Base-by-base conservation (phyloP, 2,329 filamentous ascomycete species). In the Sporothrix humicola region DNA sequence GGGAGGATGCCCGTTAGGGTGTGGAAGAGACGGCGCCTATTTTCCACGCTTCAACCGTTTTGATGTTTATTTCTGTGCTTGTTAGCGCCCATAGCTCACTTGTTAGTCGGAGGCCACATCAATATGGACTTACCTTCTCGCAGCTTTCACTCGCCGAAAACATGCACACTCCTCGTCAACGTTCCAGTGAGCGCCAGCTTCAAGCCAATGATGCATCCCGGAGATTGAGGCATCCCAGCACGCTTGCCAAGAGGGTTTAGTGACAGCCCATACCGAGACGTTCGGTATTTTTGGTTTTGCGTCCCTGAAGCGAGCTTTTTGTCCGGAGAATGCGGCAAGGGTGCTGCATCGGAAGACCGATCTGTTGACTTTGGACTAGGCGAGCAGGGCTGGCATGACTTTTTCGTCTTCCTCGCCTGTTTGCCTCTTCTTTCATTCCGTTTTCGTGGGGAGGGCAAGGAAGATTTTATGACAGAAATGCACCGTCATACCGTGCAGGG, bases 261-360 rank as follows among this genome's bases (percentile, higher is more conserved):
- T 15, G 61, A 12, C 23, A 68, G 17, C 42, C 23, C 15, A 52
- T 52, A 26, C 15, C 2, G 61, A 44, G 2, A 13, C 3, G 61
- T 12, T 26, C 10, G 8, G 26, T 13, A 37, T 37, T 17, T 56
- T 56, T 12, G 52, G 52, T 26, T 56, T 23, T 56, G 20, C 52
- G 9, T 13, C 26, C 15, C 5, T 12, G 6, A 15, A 9, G n/a
- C 42, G 48, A 66, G 12, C 9, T 65, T 65, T 5, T 46, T 17
- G 37, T 66, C 20, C 20, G 42, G 59, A 31, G 20, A 66, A 48
- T 46, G 42, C n/a, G 61, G 44, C 42, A 66, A 42, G 61, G n/a
- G 61, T 65, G 61, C 42, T 23, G 61, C 61, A 66, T 66, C 61
- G 61, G 61, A 66, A 12, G 61, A 66, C 61, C n/a, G 61, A 66